These are phyloP conservation scores for Hura crepitans DNA, from an alignment of 441 rosid genomes.

Conservation along the genomic window DNA sequence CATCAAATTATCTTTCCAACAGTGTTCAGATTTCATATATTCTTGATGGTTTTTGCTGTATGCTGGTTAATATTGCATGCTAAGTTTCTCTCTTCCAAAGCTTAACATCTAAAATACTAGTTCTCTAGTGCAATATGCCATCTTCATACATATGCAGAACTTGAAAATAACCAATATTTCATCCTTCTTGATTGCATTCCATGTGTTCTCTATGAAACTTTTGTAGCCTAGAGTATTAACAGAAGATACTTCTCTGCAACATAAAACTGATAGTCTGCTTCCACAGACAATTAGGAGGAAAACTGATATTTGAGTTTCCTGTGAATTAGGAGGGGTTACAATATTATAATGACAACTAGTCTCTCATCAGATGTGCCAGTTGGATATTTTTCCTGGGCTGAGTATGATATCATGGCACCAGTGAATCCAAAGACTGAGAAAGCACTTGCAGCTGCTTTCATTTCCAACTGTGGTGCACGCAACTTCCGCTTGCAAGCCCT, in stretches of 20 bases:
- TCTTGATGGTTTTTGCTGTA: background rate
- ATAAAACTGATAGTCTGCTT: background rate
- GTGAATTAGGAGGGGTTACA: slow-evolving; percentile 57
- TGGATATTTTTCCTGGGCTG: slow-evolving; percentile 95
- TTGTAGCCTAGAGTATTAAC: background rate
- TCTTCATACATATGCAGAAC: background rate
- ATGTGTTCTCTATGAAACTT: no score
- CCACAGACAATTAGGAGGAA: background rate
- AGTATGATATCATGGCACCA: slow-evolving; percentile 88
- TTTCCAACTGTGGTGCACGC: slow-evolving; percentile 76
- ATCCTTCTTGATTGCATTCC: background rate
- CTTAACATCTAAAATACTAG: background rate
- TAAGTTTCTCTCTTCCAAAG: background rate
- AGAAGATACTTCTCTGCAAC: no score
- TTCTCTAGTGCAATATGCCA: background rate
- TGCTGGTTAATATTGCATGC: background rate
- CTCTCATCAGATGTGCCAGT: slow-evolving; percentile 93
- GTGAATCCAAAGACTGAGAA: slow-evolving; percentile 73
- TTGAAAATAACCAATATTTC: background rate
- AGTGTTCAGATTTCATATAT: background rate
- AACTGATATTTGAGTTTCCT: slow-evolving; percentile 16
- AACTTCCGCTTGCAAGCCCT: slow-evolving; percentile 84
- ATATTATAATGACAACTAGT: slow-evolving; percentile 86
- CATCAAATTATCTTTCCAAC: background rate
- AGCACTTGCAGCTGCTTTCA: slow-evolving; percentile 85